Percentiles rank a stretch among this genome's conserved stretches.
These are phyloP conservation scores for Coprinellus micaceus DNA, from an alignment of 768 basidiomycete genomes.

Conservation along the genomic window DNA sequence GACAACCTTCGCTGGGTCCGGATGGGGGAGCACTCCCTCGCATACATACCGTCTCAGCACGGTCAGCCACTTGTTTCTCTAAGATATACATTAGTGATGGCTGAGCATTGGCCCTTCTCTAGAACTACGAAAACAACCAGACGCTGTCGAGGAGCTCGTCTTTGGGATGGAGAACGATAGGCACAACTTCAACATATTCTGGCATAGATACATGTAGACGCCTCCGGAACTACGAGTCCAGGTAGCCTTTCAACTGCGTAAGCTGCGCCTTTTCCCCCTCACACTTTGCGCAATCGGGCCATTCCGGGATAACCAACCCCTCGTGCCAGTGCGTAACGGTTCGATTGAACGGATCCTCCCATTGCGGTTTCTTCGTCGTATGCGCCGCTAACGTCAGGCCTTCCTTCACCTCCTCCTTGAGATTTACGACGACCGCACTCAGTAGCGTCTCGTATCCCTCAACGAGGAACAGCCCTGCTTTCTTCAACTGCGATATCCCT, in stretches of 20 bases:
- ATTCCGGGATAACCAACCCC: background rate
- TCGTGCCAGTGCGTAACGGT: background rate
- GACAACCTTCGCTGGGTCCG: background rate
- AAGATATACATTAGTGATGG: background rate
- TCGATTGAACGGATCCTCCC: background rate
- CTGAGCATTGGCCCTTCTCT: background rate
- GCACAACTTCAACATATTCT: background rate
- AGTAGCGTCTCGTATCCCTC: background rate
- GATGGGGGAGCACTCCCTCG: conserved; percentile 1
- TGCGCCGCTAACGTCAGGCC: background rate
- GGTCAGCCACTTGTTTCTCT: background rate
- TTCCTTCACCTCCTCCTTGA: conserved; percentile 3
- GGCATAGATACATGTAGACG: conserved; percentile 4
- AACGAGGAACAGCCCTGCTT: background rate
- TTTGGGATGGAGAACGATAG: background rate
- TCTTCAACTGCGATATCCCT: background rate
- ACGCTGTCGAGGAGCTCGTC: background rate
- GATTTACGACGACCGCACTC: background rate
- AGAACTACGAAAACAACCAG: background rate
- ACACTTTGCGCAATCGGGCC: background rate
- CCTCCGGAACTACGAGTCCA: too few relatives aligned
- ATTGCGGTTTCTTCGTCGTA: background rate
- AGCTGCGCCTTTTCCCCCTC: background rate
- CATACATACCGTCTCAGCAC: background rate
- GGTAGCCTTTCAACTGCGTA: too few relatives aligned